Base-by-base conservation (phyloP, 192 early-diverging fungal genomes). In the Coemansia sp. region DNA sequence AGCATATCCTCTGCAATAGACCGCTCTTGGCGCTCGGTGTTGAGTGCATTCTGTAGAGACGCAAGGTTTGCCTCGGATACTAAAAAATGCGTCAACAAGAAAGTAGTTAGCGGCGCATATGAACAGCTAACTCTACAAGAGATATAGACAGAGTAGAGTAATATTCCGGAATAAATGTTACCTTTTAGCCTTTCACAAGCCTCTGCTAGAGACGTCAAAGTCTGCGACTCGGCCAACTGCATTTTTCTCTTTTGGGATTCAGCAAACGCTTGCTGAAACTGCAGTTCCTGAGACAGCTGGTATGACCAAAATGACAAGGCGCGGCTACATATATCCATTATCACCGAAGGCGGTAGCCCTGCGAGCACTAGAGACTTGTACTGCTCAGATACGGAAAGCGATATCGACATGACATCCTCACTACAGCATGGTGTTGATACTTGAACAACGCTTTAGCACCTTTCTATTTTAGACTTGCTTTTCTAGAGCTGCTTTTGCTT, bases 361-460 rank as follows among this genome's bases (percentile, higher is more conserved):
- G 85, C 83, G 28, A 88, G 74, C 19, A 85, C 77, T 8, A 79
- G 75, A 14, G 83, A 79, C 64, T 83, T 84, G 59, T 83, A 85
- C 41, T 82, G 76, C 46, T 86, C 85, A 7, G 67, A 79, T 9
- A 84, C 78, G 34, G 77, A 66, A 24, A 88, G 60, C 6, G 83
- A 69, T 2, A 76, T 65, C 23, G 82, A 49, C 9, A 82, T 72
- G 39, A 86, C 72, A 48, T 84, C 83, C 7, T 50, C 33, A 1
- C 67, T 70, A 58, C 2, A 45, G 2, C 19, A 35, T 29, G 20
- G 9, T 80, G 72, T 30, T 73, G 81, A 50, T n/a, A 9, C 0
- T 23, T 39, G 43, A 9, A 13, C 32, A 33, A 33, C 32, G 13
- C 32, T 33, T 33, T 33, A 13, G 7, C 32, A 33, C n/a, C n/a